Evolutionary conservation across 257 asterid species (phyloP).

Genomic region (Nicotiana sylvestris): DNA sequence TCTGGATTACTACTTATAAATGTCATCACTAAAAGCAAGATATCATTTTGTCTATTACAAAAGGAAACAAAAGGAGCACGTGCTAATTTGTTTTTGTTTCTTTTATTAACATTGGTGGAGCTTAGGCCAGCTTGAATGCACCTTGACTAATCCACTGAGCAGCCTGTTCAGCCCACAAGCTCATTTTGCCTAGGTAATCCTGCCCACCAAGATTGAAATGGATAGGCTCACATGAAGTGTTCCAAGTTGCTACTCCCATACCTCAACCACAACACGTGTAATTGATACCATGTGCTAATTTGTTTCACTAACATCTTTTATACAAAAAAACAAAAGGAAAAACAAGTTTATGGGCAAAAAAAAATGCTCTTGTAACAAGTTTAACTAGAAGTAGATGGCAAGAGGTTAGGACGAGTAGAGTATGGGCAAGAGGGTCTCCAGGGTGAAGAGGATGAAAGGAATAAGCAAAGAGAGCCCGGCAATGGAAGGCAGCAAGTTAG

Average conservation of each 20-base stretch:
- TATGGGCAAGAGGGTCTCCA: neutral
- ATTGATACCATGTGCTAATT: constrained; percentile 1
- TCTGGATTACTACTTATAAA: neutral
- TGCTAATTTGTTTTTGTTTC: neutral
- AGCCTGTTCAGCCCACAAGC: neutral
- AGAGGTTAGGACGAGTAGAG: neutral
- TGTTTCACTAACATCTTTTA: neutral
- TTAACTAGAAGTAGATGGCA: neutral
- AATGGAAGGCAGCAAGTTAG: no score
- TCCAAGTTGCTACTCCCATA: neutral
- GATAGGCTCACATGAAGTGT: neutral
- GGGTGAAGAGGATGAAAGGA: neutral
- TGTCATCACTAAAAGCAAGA: neutral
- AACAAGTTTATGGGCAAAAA: neutral
- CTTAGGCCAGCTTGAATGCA: neutral
- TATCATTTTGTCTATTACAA: no score
- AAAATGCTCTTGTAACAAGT: neutral
- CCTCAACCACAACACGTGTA: neutral
- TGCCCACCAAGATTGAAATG: neutral
- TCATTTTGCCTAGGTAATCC: neutral
- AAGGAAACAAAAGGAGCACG: neutral
- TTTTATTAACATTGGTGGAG: neutral
- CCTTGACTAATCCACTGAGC: neutral
- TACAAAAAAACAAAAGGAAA: neutral
- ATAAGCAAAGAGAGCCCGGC: neutral